These are phyloP conservation scores for Osmanthus fragrans DNA, from an alignment of 257 asterid species.

Conservation along the genomic window DNA sequence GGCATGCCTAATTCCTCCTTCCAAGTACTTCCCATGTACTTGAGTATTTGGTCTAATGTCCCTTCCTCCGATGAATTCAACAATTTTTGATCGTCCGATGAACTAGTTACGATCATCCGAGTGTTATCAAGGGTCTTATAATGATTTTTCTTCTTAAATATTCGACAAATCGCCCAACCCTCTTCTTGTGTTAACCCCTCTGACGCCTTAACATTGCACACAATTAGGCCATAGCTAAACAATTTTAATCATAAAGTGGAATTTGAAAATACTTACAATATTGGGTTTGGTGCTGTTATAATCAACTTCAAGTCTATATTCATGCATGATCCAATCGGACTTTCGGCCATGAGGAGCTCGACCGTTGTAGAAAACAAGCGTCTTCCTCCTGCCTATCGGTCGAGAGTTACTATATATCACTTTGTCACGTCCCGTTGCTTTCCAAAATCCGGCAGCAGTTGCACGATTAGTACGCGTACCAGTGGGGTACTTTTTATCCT, in stretches of 20 bases:
- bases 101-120: not conserved
- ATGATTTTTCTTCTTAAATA: constrained; percentile 54
- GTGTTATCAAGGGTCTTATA: constrained; percentile 18
- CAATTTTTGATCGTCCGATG: constrained; percentile 16
- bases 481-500: constrained; percentile 67
- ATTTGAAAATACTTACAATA: too few species aligned
- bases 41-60: constrained; percentile 29
- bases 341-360: constrained; percentile 70
- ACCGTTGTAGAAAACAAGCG: constrained; percentile 70
- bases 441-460: constrained; percentile 65
- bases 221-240: too few species aligned
- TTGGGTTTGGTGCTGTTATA: constrained; percentile 12
- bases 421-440: constrained; percentile 75
- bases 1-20: constrained; percentile 2
- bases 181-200: constrained; percentile 40
- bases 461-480: constrained; percentile 71
- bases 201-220: constrained; percentile 22
- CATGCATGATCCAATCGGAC: constrained; percentile 76
- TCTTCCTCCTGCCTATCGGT: constrained; percentile 66
- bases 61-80: constrained; percentile 22
- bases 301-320: constrained; percentile 45
- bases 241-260: too few species aligned
- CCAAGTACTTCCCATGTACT: constrained; percentile 28
- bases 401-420: constrained; percentile 43
- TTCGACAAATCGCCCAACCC: constrained; percentile 68